phyloP scores from a whole-genome alignment of 331 rosid genomes.

The Acacia pycnantha region DNA sequence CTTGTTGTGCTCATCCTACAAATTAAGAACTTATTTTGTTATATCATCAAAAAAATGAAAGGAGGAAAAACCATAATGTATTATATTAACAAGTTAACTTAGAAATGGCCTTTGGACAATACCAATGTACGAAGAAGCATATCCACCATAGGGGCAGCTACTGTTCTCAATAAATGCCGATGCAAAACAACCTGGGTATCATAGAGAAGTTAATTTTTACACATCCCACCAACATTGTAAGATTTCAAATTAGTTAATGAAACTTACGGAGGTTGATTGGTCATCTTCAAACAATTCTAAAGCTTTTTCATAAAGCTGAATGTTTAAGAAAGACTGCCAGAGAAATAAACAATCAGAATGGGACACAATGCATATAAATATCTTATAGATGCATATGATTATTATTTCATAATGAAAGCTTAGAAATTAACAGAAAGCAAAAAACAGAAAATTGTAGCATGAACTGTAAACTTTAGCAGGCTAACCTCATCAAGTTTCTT shows the following conservation, averaged over 20 bases:
- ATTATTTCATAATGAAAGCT: background rate
- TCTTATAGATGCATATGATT: background rate
- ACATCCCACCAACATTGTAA: slow-evolving; percentile 31
- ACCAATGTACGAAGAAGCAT: slow-evolving; percentile 75
- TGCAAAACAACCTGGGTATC: slow-evolving; percentile 86
- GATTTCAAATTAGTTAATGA: slow-evolving; percentile 23
- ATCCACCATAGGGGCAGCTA: slow-evolving; percentile 75
- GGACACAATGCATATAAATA: slow-evolving; percentile 10
- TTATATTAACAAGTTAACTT: slow-evolving; percentile 14
- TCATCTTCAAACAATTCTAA: slow-evolving; percentile 95
- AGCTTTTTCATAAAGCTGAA: slow-evolving; percentile 95
- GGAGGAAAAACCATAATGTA: slow-evolving; percentile 11
- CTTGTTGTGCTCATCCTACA: slow-evolving; percentile 82
- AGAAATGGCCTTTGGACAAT: slow-evolving; percentile 25
- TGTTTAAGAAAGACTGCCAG: slow-evolving; percentile 84
- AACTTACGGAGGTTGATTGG: slow-evolving; percentile 85
- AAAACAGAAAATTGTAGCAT: slow-evolving; percentile 9
- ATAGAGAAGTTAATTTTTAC: slow-evolving; percentile 26
- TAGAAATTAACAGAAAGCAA: background rate
- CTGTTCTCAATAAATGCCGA: slow-evolving; percentile 89
- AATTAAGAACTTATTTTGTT: slow-evolving; percentile 19
- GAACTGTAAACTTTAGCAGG: slow-evolving; percentile 16
- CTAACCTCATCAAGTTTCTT: slow-evolving; percentile 94
- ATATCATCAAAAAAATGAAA: background rate
- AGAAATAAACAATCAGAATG: slow-evolving; percentile 27